Conservation (phyloP, 371 early-diverging fungal species). For the Rhizomucor pusillus region DNA sequence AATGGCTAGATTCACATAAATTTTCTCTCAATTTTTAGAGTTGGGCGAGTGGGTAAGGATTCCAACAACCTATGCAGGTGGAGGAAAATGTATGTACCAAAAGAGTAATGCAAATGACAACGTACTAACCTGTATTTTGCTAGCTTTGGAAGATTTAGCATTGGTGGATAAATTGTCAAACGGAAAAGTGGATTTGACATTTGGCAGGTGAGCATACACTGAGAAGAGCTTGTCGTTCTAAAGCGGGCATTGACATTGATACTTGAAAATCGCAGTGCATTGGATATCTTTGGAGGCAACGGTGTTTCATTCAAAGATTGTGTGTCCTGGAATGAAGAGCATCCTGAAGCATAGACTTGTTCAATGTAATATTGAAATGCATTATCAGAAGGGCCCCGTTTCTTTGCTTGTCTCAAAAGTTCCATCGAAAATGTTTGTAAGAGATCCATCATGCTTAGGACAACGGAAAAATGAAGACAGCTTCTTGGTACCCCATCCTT, state of each 20-base stretch:
- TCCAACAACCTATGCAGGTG: conserved; percentile 96
- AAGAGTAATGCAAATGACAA: neutral
- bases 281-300: conserved; percentile 96
- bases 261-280: conserved; percentile 62
- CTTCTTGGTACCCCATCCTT: no score
- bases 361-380: no score
- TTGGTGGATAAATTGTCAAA: conserved; percentile 77
- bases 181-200: conserved; percentile 91
- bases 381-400: no score
- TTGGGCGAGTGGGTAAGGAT: conserved; percentile 86
- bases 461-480: no score
- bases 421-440: no score
- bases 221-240: neutral
- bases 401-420: no score
- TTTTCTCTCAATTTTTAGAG: conserved; percentile 20
- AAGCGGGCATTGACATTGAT: no score
- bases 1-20: neutral
- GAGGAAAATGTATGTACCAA: conserved; percentile 67
- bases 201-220: conserved; percentile 67
- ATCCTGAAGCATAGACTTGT: no score
- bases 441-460: no score
- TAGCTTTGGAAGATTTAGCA: conserved; percentile 73
- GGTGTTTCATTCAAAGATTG: conserved; percentile 82
- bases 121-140: neutral
- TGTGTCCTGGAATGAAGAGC: conserved; percentile 67